A percentile compares a stretch with the other conserved stretches of the same genome.
These are phyloP conservation scores for Monilinia fructicola DNA, from an alignment of 2,329 filamentous ascomycete genomes.

Conservation along the genomic window DNA sequence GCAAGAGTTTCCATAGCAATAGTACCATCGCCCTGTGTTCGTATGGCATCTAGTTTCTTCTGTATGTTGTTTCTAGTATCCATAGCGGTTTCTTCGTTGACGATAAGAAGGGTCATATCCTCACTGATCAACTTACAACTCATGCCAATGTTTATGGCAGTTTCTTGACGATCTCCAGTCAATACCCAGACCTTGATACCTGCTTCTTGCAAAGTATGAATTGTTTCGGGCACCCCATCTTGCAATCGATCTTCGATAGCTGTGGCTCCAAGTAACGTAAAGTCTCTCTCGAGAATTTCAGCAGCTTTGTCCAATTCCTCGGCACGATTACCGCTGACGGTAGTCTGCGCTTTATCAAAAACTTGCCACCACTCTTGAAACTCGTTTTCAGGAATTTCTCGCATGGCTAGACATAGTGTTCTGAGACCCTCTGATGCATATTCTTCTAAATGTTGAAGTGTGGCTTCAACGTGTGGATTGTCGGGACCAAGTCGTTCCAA, in stretches of 20 bases:
- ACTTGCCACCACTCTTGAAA: conserved; percentile 84
- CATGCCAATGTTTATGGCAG: conserved; percentile 99
- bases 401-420: conserved; percentile 91
- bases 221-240: conserved; percentile 96
- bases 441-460: conserved; percentile 92
- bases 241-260: conserved; percentile 97
- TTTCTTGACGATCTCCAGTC: conserved; percentile 96
- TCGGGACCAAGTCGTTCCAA: conserved; percentile 81
- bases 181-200: conserved; percentile 99
- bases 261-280: conserved; percentile 88
- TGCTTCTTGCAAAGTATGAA: conserved; percentile 92
- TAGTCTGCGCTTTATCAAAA: conserved; percentile 84
- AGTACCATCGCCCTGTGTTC: conserved; percentile 73
- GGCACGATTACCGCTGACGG: conserved; percentile 85
- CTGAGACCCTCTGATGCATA: conserved; percentile 95
- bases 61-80: conserved; percentile 84
- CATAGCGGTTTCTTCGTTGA: conserved; percentile 82
- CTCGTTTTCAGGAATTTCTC: conserved; percentile 86
- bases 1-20: conserved; percentile 85
- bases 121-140: conserved; percentile 98
- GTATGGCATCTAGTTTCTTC: conserved; percentile 91
- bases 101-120: conserved; percentile 95
- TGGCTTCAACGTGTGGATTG: conserved; percentile 85
- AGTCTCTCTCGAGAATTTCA: conserved; percentile 90
- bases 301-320: conserved; percentile 97